phyloP scores from a whole-genome alignment of 192 early-diverging fungal species.

The Coemansia sp. region DNA sequence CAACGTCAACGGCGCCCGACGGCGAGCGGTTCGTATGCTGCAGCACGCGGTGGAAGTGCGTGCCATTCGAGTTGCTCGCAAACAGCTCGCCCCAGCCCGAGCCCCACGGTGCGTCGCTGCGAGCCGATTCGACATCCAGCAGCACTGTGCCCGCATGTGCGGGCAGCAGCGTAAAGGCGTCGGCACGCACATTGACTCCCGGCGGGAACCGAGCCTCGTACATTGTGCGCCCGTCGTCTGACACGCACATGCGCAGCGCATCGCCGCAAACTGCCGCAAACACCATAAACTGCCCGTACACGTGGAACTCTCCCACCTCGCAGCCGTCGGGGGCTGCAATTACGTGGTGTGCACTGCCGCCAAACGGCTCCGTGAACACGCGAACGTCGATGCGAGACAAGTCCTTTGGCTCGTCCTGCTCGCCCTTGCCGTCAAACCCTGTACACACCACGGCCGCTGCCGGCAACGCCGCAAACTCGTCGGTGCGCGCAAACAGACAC shows the following conservation, averaged over 20 bases:
- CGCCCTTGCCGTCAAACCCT: slow-evolving; percentile 58
- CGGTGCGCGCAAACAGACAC: slow-evolving; percentile 74
- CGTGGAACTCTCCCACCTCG: slow-evolving; percentile 26
- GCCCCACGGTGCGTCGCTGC: slow-evolving; percentile 40
- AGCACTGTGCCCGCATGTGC: slow-evolving; percentile 76
- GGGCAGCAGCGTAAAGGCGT: slow-evolving; percentile 86
- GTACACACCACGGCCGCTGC: slow-evolving; percentile 77
- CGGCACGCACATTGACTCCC: slow-evolving; percentile 63
- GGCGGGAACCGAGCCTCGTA: slow-evolving; percentile 82
- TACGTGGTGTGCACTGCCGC: slow-evolving; percentile 5
- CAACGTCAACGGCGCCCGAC: slow-evolving; percentile 80
- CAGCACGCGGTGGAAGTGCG: slow-evolving; percentile 72
- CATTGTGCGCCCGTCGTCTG: slow-evolving; percentile 73
- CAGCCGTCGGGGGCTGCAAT: slow-evolving; percentile 19
- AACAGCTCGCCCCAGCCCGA: slow-evolving; percentile 62
- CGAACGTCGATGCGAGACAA: slow-evolving; percentile 66
- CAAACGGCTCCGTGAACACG: slow-evolving; percentile 44
- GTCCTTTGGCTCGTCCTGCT: slow-evolving; percentile 33
- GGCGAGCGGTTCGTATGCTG: slow-evolving; percentile 78
- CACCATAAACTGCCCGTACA: slow-evolving; percentile 46
- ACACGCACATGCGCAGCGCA: slow-evolving; percentile 66
- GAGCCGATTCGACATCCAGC: slow-evolving; percentile 71
- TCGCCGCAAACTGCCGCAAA: slow-evolving; percentile 17
- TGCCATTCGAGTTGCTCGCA: slow-evolving; percentile 85
- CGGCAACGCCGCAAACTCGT: slow-evolving; percentile 59